phyloP scores from a whole-genome alignment of 2,329 filamentous ascomycete species.

The Claviceps digitariae region DNA sequence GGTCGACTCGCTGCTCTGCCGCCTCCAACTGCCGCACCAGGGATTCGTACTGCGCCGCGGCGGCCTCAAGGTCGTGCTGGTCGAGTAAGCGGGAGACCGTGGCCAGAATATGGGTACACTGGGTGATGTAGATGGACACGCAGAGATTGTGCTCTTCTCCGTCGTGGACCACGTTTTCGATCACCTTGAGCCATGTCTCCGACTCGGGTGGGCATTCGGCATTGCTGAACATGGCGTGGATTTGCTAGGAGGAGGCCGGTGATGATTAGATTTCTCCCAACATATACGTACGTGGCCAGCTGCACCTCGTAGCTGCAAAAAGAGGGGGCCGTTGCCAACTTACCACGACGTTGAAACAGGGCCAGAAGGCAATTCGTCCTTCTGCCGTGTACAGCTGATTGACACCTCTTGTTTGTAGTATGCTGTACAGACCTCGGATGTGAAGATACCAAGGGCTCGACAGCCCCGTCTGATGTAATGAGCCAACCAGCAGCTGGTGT shows the following conservation, averaged over 20 bases:
- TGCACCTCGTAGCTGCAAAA: too few species aligned
- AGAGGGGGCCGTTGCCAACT: slow-evolving; percentile 6
- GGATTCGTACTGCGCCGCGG: slow-evolving; percentile 14
- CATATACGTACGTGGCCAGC: too few species aligned
- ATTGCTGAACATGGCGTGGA: slow-evolving; percentile 20
- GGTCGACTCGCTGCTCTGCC: slow-evolving; percentile 13
- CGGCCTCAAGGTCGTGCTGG: slow-evolving; percentile 14
- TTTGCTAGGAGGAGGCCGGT: slow-evolving; percentile 17
- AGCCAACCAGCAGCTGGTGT: slow-evolving; percentile 23
- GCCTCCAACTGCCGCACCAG: slow-evolving; percentile 14
- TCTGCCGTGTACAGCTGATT: slow-evolving; percentile 11
- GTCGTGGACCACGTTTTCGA: slow-evolving; percentile 13
- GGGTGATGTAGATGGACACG: slow-evolving; percentile 16
- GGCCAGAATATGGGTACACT: slow-evolving; percentile 15
- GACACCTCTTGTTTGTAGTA: slow-evolving; percentile 22
- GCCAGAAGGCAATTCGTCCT: slow-evolving; percentile 23
- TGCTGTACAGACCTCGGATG: slow-evolving; percentile 21
- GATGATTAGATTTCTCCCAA: too few species aligned
- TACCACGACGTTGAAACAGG: slow-evolving; percentile 25
- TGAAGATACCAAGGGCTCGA: slow-evolving; percentile 25
- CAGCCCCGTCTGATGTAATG: slow-evolving; percentile 13
- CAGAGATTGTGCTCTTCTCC: slow-evolving; percentile 16
- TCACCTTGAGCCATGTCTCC: slow-evolving; percentile 20
- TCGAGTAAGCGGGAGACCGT: slow-evolving; percentile 15
- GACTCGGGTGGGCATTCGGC: slow-evolving; percentile 22